These are phyloP conservation scores for Colletotrichum truncatum DNA, from an alignment of 2,329 filamentous ascomycete species.

Conservation along the genomic window DNA sequence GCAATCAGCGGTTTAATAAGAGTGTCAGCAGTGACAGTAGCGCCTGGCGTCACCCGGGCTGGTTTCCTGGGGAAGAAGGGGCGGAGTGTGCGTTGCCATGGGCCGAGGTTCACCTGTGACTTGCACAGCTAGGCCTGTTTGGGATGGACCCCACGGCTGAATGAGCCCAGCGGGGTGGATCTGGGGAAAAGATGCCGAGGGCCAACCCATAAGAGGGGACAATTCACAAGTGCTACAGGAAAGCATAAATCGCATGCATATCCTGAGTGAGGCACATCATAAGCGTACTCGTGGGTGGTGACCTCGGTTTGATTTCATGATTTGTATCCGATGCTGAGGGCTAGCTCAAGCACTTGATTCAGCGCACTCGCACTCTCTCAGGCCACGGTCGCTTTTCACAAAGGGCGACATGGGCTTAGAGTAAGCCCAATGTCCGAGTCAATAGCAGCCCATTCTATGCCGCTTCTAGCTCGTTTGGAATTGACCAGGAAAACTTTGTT, in stretches of 20 bases:
- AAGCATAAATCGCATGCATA: slow-evolving; percentile 10
- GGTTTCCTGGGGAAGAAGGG: slow-evolving; percentile 30
- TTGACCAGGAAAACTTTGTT: slow-evolving; percentile 7
- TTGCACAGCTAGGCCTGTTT: slow-evolving; percentile 6
- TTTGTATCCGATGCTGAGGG: neutral
- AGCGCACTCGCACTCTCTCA: neutral
- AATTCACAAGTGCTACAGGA: slow-evolving; percentile 9
- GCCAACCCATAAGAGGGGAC: slow-evolving; percentile 4
- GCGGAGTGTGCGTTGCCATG: slow-evolving; percentile 30
- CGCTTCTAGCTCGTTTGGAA: slow-evolving; percentile 16
- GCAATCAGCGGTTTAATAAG: slow-evolving; percentile 28
- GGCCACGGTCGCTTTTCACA: neutral
- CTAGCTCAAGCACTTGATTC: neutral
- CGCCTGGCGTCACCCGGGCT: slow-evolving; percentile 15
- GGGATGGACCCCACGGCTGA: neutral
- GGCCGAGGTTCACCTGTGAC: slow-evolving; percentile 33
- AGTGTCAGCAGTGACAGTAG: neutral
- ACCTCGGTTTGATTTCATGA: neutral
- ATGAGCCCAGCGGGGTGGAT: slow-evolving; percentile 20
- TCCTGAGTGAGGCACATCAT: neutral
- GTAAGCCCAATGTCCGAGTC: slow-evolving; percentile 15
- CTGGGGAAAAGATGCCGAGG: slow-evolving; percentile 34
- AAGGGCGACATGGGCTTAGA: neutral
- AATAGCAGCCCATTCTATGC: neutral
- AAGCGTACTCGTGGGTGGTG: neutral